A percentile compares a stretch with the other conserved stretches of the same genome.
Evolutionary conservation across 495 filamentous ascomycete genomes (phyloP).

Genomic region (Jackrogersella minutella): DNA sequence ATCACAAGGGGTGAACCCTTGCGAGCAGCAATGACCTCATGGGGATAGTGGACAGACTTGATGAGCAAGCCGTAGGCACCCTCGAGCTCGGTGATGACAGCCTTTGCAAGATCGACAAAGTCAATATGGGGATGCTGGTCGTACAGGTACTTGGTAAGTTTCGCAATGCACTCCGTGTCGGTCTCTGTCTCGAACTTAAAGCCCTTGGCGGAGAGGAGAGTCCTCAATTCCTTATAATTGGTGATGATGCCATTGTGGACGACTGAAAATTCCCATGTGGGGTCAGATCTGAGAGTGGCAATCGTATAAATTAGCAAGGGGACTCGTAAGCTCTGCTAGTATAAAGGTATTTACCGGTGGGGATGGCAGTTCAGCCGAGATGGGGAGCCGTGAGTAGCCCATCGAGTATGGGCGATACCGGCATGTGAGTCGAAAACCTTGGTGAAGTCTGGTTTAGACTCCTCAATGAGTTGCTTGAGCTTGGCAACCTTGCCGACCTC

Average conservation of each 20-base stretch:
- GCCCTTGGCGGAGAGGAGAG: conserved; percentile 89
- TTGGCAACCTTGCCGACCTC: conserved; percentile 99
- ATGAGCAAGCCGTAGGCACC: conserved; percentile 95
- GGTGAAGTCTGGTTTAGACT: conserved; percentile 80
- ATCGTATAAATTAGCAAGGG: conserved; percentile 40
- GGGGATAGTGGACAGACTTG: conserved; percentile 98
- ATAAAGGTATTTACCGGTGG: conserved; percentile 74
- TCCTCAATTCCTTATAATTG: conserved; percentile 99
- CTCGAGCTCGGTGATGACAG: conserved; percentile 97
- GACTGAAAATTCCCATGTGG: conserved; percentile 92
- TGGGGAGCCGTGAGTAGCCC: conserved; percentile 96
- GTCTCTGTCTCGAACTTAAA: conserved; percentile 99
- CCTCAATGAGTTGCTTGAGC: conserved; percentile 89
- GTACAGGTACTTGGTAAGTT: conserved; percentile 97
- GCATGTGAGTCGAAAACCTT: conserved; percentile 97
- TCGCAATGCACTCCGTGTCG: conserved; percentile 98
- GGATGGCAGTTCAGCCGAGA: conserved; percentile 97
- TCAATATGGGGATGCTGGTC: conserved; percentile 94
- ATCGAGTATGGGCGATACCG: conserved; percentile 97
- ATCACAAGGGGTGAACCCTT: conserved; percentile 98
- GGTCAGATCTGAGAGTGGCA: conserved; percentile 64
- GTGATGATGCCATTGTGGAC: conserved; percentile 99
- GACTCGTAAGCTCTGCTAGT: conserved; percentile 39
- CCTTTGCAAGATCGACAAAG: conserved; percentile 95
- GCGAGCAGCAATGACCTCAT: conserved; percentile 96